These are phyloP conservation scores for Psilocybe azurescens DNA, from an alignment of 768 basidiomycete genomes.

Conservation along the genomic window DNA sequence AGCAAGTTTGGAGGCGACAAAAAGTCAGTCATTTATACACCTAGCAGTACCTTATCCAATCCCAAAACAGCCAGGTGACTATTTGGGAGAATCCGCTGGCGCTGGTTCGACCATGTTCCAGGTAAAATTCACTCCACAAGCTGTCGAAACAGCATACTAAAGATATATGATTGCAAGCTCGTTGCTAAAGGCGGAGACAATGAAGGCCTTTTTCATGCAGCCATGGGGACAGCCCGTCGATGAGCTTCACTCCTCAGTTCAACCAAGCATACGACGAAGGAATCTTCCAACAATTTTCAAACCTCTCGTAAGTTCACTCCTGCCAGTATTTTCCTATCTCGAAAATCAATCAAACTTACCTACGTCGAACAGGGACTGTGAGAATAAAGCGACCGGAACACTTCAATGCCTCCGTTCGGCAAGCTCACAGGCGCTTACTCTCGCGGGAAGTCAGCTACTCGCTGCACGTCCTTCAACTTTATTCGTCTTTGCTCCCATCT, in stretches of 20 bases:
- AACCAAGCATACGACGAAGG: slow-evolving; percentile 37
- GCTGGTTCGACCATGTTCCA: slow-evolving; percentile 49
- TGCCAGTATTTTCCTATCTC: background rate
- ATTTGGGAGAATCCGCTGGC: slow-evolving; percentile 50
- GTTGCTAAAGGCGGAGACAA: slow-evolving; percentile 43
- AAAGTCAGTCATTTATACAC: slow-evolving; percentile 24
- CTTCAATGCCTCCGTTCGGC: slow-evolving; percentile 41
- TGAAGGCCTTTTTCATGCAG: slow-evolving; percentile 42
- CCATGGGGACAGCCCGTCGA: slow-evolving; percentile 50
- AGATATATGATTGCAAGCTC: slow-evolving; percentile 28
- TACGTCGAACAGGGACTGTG: slow-evolving; percentile 30
- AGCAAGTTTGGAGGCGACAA: slow-evolving; percentile 41
- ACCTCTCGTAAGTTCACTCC: slow-evolving; percentile 37
- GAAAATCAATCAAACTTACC: background rate
- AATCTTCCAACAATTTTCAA: slow-evolving; percentile 40
- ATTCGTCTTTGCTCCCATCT: slow-evolving; percentile 43
- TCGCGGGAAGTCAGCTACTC: slow-evolving; percentile 37
- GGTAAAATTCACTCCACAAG: slow-evolving; percentile 12
- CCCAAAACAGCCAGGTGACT: slow-evolving; percentile 38
- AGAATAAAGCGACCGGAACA: slow-evolving; percentile 20
- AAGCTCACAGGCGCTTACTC: slow-evolving; percentile 30
- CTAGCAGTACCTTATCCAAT: background rate
- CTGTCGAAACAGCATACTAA: background rate
- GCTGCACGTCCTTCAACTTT: slow-evolving; percentile 36
- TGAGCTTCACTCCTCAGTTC: slow-evolving; percentile 40